Conservation (phyloP, 371 early-diverging fungal genomes). For the Thermomucor indicae-seudaticae region DNA sequence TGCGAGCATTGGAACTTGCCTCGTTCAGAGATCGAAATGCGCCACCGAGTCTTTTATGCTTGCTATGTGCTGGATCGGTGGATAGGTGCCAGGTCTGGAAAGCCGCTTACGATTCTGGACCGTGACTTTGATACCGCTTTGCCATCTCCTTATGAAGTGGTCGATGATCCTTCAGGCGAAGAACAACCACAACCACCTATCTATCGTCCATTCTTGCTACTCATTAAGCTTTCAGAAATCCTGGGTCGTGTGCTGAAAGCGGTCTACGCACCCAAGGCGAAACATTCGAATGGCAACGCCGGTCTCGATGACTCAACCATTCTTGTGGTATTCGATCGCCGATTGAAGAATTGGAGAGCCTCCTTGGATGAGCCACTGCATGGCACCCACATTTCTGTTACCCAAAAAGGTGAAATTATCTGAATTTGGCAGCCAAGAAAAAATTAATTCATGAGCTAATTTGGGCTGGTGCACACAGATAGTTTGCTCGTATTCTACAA, state of each 20-base stretch:
- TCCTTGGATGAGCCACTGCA: constrained; percentile 19
- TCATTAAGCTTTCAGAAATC: constrained; percentile 41
- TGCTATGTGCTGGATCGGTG: constrained; percentile 59
- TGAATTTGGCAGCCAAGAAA: constrained; percentile 1
- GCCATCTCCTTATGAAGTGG: constrained; percentile 32
- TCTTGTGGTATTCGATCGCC: constrained; percentile 36
- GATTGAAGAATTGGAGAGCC: constrained; percentile 36
- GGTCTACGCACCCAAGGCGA: constrained; percentile 41
- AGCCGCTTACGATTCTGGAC: constrained; percentile 48
- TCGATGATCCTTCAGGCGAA: constrained; percentile 12
- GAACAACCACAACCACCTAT: constrained; percentile 10
- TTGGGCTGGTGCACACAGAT: constrained; percentile 19
- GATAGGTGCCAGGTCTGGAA: constrained; percentile 45
- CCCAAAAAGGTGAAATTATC: constrained; percentile 30
- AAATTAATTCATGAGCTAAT: constrained; percentile 3
- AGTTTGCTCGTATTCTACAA: constrained; percentile 51
- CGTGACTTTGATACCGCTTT: constrained; percentile 44
- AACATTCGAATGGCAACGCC: constrained; percentile 31
- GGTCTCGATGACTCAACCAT: constrained; percentile 42
- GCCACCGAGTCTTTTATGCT: constrained; percentile 62
- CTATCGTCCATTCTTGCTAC: constrained; percentile 27
- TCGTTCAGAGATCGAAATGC: constrained; percentile 49
- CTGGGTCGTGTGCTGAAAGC: constrained; percentile 41
- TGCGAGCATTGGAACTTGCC: constrained; percentile 50
- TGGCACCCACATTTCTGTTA: constrained; percentile 14